phyloP scores from a whole-genome alignment of 805 yeast genomes.

The Brettanomyces nanus region DNA sequence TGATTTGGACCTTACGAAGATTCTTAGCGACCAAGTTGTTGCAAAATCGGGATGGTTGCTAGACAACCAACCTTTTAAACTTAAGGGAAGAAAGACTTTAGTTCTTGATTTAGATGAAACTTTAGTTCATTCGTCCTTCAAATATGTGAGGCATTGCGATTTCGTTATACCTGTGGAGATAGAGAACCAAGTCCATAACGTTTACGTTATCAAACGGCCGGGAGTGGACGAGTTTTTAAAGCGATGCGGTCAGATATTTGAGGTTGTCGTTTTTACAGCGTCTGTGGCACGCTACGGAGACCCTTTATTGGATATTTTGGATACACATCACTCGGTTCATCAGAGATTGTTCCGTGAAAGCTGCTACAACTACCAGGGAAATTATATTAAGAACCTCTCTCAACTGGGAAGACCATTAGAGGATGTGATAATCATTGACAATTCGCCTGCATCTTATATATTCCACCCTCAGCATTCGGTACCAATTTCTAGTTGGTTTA shows the following conservation, averaged over 20 bases:
- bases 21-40: constrained; percentile 67
- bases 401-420: constrained; percentile 89
- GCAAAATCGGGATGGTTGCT: constrained; percentile 61
- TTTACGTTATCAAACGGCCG: constrained; percentile 93
- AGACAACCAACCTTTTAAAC: constrained; percentile 40
- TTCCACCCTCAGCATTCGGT: constrained; percentile 98
- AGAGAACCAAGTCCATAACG: constrained; percentile 86
- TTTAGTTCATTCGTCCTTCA: constrained; percentile 90
- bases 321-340: constrained; percentile 65
- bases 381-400: constrained; percentile 86
- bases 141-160: constrained; percentile 85
- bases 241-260: constrained; percentile 78
- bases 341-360: constrained; percentile 92
- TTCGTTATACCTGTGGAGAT: constrained; percentile 97
- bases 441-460: constrained; percentile 96
- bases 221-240: constrained; percentile 92
- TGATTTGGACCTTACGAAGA: constrained; percentile 47
- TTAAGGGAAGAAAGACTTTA: constrained; percentile 70
- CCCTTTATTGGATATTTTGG: constrained; percentile 85
- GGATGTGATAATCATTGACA: constrained; percentile 85
- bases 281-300: constrained; percentile 94
- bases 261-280: constrained; percentile 96
- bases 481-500: constrained; percentile 96
- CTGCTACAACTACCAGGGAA: constrained; percentile 89
- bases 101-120: constrained; percentile 94